Evolutionary conservation across 306 rosid genomes (phyloP), one percentile per base, ranked within the genome.

Genomic region (Trifolium subterraneum): DNA sequence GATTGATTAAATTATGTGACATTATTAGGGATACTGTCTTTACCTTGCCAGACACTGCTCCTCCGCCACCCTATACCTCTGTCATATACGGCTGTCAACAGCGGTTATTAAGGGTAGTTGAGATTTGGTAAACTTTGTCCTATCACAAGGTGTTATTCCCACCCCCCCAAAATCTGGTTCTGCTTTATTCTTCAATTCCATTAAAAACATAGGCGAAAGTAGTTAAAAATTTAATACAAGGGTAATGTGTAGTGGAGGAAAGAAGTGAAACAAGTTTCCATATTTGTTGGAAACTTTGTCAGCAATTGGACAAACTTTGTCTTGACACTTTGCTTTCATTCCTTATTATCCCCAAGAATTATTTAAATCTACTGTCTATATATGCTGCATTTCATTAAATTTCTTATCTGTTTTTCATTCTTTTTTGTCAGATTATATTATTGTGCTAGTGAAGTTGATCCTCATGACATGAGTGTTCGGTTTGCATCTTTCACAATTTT

Each of bases 11-110:
- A 1, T 68, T 68, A 19, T 0, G 50, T 67, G 75, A 64, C 77
- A 41, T 60, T 50, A 47, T 70, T 33, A 35, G 16, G 51, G 68
- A 14, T 48, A 64, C 54, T 39, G 59, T 25, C 55, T 64, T 38
- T 70, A 27, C 14, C 48, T 42, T 13, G 50, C 16, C 4, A 56
- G 22, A 23, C 63, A 56, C 63, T 56, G 36, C 18, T 23, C 73
- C 73, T 45, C 59, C 51, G 84, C 84, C 80, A 68, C 84, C 84
- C 80, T 74, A 74, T n/a, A 6, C 19, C 29, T 47, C 72, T 74
- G 52, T 52, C 51, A 56, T 56, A 29, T 72, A 44, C 74, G 70
- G 41, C 77, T 45, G 70, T 23, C 65, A 18, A 48, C 75, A 51
- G 70, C 77, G 31, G 77, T 33, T 31, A 51, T 18, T 35, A 6